A percentile compares a stretch with the other conserved stretches of the same genome.
These are phyloP conservation scores for Spatholobus suberectus DNA, from an alignment of 306 rosid genomes.

Conservation along the genomic window DNA sequence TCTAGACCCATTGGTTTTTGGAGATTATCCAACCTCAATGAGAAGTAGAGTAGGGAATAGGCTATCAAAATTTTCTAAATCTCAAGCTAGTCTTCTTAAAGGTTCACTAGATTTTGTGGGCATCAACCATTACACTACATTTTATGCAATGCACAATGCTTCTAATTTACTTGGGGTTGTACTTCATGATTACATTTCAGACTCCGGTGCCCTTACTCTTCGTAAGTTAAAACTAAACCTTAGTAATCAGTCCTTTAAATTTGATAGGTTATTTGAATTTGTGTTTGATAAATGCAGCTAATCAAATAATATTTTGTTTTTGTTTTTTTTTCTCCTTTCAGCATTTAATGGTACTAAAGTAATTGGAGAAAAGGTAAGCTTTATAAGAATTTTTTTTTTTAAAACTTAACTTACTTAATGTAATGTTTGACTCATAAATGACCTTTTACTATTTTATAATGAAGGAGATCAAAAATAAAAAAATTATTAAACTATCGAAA, in stretches of 20 bases:
- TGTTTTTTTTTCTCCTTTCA: conserved; percentile 41
- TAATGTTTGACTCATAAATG: neutral
- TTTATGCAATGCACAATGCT: conserved; percentile 54
- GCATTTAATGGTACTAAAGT: conserved; percentile 62
- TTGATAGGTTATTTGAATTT: neutral
- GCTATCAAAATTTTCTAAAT: conserved; percentile 64
- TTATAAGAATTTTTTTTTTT: neutral
- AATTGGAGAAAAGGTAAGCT: conserved; percentile 75
- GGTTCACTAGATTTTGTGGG: conserved; percentile 88
- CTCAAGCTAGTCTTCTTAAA: conserved; percentile 56
- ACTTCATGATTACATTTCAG: conserved; percentile 56
- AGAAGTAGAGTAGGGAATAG: conserved; percentile 62
- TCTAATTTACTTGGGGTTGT: neutral
- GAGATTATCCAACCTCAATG: conserved; percentile 86
- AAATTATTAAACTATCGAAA: no score
- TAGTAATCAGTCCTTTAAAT: neutral
- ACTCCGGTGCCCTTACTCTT: conserved; percentile 60
- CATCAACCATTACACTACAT: conserved; percentile 84
- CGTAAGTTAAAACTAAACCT: conserved; percentile 54
- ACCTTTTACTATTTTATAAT: neutral
- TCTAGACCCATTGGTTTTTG: conserved; percentile 73
- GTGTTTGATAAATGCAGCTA: neutral
- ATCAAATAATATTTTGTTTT: neutral
- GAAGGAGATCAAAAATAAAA: no score
- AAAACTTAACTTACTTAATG: neutral